Evolutionary conservation across 1,139 yeast genomes (phyloP).

Genomic region (Lodderomyces pseudojiufengensis): DNA sequence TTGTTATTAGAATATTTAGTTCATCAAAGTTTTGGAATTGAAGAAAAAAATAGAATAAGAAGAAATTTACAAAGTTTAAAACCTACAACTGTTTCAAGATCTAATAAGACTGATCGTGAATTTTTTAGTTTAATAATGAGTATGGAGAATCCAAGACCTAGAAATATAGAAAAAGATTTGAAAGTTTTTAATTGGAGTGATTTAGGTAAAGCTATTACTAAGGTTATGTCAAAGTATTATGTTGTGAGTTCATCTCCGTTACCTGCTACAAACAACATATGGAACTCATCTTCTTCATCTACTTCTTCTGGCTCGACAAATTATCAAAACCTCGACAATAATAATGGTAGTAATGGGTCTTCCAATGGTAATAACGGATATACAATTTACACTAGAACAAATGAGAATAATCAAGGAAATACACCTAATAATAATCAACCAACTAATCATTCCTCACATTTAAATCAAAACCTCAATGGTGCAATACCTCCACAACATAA

Average conservation of each 20-base stretch:
- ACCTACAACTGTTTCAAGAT: constrained; percentile 58
- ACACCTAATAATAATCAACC: neutral
- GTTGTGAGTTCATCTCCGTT: constrained; percentile 10
- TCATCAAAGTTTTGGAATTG: constrained; percentile 56
- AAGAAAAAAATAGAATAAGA: constrained; percentile 67
- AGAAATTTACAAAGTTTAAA: constrained; percentile 64
- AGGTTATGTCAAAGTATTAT: constrained; percentile 61
- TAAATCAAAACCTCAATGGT: neutral
- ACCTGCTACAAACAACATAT: neutral
- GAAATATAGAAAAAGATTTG: constrained; percentile 70
- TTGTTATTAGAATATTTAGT: constrained; percentile 55
- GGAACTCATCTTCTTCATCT: neutral
- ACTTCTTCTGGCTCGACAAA: too few relatives aligned
- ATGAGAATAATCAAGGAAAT: neutral
- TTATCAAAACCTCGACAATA: too few relatives aligned
- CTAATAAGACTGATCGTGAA: constrained; percentile 38
- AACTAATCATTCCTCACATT: neutral
- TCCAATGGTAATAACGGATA: too few relatives aligned
- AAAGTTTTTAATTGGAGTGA: constrained; percentile 64
- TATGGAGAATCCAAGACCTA: constrained; percentile 63
- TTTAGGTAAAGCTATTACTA: constrained; percentile 51
- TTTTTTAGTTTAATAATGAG: constrained; percentile 62
- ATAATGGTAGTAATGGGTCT: too few relatives aligned
- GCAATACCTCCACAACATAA: neutral
- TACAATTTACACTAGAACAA: neutral